A percentile compares a stretch with the other conserved stretches of the same genome.
These are phyloP conservation scores for Setomelanomma holmii DNA, from an alignment of 2,329 filamentous ascomycete genomes.

Conservation along the genomic window DNA sequence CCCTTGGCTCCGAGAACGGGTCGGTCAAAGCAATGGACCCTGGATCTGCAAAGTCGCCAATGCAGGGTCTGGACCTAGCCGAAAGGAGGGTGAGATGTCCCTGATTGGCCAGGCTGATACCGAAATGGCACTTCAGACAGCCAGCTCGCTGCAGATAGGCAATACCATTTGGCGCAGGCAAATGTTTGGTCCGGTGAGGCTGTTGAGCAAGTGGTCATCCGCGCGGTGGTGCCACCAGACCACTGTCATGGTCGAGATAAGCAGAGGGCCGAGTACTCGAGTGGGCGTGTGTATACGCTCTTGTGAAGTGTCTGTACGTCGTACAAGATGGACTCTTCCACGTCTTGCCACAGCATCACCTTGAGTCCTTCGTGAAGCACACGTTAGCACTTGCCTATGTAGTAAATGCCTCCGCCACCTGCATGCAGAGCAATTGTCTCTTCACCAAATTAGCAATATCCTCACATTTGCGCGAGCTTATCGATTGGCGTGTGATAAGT, in stretches of 20 bases:
- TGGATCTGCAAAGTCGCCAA: conserved; percentile 4
- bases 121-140: not conserved
- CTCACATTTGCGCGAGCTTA: not conserved
- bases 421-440: not conserved
- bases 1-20: conserved; percentile 16
- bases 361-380: not conserved
- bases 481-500: not conserved
- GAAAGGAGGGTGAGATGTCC: not conserved
- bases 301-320: too few species aligned
- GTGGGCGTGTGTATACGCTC: too few species aligned
- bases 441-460: not conserved
- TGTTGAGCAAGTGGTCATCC: not conserved
- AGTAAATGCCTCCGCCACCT: not conserved
- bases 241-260: not conserved
- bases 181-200: not conserved
- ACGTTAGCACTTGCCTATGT: not conserved
- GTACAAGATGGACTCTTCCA: too few species aligned
- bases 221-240: not conserved
- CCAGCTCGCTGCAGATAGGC: not conserved
- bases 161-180: not conserved
- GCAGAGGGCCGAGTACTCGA: not conserved
- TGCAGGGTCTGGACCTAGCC: conserved; percentile 9
- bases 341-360: not conserved
- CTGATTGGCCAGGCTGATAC: conserved; percentile 9
- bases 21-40: conserved; percentile 16